phyloP scores from a whole-genome alignment of 768 basidiomycete species.

The Trametes punicea region DNA sequence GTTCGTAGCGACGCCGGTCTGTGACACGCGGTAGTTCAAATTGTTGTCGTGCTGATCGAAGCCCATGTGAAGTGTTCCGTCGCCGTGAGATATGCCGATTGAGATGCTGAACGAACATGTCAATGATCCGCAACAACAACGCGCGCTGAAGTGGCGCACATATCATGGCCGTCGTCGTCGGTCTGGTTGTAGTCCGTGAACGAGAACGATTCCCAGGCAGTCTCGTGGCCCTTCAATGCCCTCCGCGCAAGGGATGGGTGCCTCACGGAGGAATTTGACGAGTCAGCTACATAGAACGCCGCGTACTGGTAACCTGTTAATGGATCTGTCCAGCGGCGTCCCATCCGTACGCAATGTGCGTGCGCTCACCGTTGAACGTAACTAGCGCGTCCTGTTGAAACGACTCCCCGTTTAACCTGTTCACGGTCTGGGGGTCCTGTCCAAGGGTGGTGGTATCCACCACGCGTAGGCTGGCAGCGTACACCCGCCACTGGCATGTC shows the following conservation, averaged over 20 bases:
- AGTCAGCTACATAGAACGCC: conserved; percentile 30
- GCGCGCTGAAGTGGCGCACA: conserved; percentile 19
- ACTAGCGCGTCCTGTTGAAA: conserved; percentile 36
- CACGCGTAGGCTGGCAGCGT: conserved; percentile 17
- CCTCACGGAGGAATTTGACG: conserved; percentile 29
- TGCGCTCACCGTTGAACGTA: conserved; percentile 31
- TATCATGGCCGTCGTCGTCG: conserved; percentile 37
- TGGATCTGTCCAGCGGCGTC: no score
- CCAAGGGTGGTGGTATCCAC: conserved; percentile 26
- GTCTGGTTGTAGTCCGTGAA: conserved; percentile 36
- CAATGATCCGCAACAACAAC: not conserved
- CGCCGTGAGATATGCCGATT: conserved; percentile 35
- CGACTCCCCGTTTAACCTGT: conserved; percentile 36
- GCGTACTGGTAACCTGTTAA: conserved; percentile 35
- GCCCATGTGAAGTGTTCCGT: conserved; percentile 35
- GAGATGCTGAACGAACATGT: conserved; percentile 28
- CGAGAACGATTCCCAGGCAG: conserved; percentile 30
- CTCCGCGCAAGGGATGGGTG: conserved; percentile 30
- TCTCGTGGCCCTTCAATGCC: conserved; percentile 7
- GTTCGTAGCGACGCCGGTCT: conserved; percentile 29
- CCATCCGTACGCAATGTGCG: no score
- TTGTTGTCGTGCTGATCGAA: conserved; percentile 38
- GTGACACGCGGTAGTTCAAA: conserved; percentile 34
- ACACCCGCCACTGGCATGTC: not conserved
- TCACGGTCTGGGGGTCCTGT: conserved; percentile 33